phyloP scores from a whole-genome alignment of 176 grass and related monocot species.

The Oryza punctata region DNA sequence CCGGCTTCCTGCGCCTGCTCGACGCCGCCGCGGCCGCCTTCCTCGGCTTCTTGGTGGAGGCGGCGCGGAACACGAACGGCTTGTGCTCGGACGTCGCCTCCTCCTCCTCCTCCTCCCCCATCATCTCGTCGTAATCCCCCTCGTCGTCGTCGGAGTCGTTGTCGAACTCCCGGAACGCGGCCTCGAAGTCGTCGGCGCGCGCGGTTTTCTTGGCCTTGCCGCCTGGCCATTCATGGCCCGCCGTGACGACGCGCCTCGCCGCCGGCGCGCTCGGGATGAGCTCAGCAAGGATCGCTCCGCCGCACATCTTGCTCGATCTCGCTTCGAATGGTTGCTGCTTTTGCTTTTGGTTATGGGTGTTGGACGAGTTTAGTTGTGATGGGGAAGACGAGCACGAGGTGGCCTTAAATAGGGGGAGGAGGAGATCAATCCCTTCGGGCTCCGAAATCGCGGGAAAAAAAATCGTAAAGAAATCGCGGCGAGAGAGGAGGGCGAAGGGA shows the following conservation, averaged over 20 bases:
- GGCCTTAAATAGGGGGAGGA: constrained; percentile 38
- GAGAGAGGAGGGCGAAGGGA: not conserved
- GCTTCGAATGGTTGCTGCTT: too few species aligned
- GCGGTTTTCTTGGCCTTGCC: not conserved
- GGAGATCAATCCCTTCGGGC: too few species aligned
- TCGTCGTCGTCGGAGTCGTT: constrained; percentile 47
- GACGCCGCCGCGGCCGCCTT: not conserved
- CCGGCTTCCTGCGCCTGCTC: constrained; percentile 2
- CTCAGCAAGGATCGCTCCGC: constrained; percentile 74
- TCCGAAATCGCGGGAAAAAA: constrained; percentile 39
- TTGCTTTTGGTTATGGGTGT: not conserved
- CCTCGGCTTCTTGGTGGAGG: not conserved
- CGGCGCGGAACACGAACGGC: constrained; percentile 26
- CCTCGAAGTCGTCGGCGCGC: constrained; percentile 74
- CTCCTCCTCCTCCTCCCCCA: constrained; percentile 20
- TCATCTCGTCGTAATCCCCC: constrained; percentile 30
- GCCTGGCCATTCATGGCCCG: constrained; percentile 33
- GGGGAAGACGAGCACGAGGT: not conserved
- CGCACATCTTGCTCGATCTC: constrained; percentile 48
- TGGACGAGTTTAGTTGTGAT: not conserved
- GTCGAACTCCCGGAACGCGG: constrained; percentile 61
- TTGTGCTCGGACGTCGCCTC: constrained; percentile 35
- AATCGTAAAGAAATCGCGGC: not conserved
- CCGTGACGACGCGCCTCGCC: constrained; percentile 39
- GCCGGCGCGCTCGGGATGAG: constrained; percentile 49